These are phyloP conservation scores for Ambrosiella cleistominuta DNA, from an alignment of 2,329 filamentous ascomycete species.

Conservation along the genomic window DNA sequence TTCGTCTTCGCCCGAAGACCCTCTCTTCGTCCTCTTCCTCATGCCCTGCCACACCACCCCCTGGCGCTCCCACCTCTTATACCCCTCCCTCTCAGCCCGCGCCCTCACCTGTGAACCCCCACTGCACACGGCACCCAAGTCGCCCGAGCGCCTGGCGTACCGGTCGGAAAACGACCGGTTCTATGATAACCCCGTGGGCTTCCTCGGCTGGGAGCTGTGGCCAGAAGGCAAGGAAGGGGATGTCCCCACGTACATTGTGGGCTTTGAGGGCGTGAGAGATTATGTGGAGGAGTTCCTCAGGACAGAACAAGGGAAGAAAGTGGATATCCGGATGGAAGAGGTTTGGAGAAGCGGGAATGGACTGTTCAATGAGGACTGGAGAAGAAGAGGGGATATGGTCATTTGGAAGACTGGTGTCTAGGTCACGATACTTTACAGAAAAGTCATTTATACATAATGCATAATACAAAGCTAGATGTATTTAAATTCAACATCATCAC, in stretches of 20 bases:
- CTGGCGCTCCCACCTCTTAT: constrained; percentile 75
- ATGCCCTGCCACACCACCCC: constrained; percentile 94
- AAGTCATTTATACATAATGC: background rate
- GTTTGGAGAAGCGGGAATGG: constrained; percentile 44
- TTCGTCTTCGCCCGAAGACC: constrained; percentile 12
- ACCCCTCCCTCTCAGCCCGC: constrained; percentile 59
- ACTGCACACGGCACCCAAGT: constrained; percentile 42
- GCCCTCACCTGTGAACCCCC: constrained; percentile 85
- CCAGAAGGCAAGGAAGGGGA: constrained; percentile 17
- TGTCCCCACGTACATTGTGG: constrained; percentile 40
- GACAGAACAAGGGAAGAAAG: constrained; percentile 20
- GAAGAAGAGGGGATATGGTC: constrained; percentile 37
- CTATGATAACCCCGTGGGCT: constrained; percentile 46
- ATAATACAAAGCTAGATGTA: background rate
- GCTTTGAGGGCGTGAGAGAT: constrained; percentile 39
- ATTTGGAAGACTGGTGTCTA: constrained; percentile 31
- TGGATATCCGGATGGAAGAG: constrained; percentile 26
- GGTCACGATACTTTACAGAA: background rate
- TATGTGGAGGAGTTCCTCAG: constrained; percentile 28
- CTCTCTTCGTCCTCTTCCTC: constrained; percentile 41
- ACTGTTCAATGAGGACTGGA: constrained; percentile 43
- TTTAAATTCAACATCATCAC: no score
- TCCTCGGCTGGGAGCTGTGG: constrained; percentile 37
- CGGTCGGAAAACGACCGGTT: constrained; percentile 84
- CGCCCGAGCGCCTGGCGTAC: constrained; percentile 47